phyloP scores from a whole-genome alignment of 1,139 yeast species.

The Geotrichum citri-aurantii region DNA sequence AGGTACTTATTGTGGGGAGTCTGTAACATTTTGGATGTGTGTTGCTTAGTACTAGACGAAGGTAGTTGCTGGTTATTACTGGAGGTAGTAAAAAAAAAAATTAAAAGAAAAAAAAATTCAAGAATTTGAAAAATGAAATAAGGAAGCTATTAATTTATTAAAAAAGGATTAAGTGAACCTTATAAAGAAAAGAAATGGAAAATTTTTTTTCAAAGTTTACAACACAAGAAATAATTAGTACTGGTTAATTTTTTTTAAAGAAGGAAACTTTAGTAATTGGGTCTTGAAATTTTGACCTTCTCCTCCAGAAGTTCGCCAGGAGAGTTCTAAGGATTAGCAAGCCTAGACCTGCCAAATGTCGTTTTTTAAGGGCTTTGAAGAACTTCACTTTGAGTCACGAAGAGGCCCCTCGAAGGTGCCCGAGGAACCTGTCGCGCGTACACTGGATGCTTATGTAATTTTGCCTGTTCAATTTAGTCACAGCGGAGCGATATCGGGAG shows the following conservation, averaged over 20 bases:
- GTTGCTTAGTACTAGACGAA: too few relatives aligned
- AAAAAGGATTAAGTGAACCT: neutral
- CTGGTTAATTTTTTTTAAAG: neutral
- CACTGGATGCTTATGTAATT: neutral
- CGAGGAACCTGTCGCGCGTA: neutral
- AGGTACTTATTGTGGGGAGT: constrained; percentile 78
- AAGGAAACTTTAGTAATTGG: neutral
- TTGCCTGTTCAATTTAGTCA: neutral
- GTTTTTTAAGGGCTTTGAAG: neutral
- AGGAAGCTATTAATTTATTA: too few relatives aligned
- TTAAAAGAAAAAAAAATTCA: too few relatives aligned
- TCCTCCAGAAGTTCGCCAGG: neutral
- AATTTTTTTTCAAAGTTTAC: neutral
- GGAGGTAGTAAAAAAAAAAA: too few relatives aligned
- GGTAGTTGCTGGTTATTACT: too few relatives aligned
- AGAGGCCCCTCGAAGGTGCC: neutral
- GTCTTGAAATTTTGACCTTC: neutral
- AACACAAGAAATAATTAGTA: neutral
- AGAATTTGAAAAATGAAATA: too few relatives aligned
- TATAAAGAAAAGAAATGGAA: neutral
- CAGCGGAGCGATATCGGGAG: neutral
- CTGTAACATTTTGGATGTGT: constrained; percentile 42
- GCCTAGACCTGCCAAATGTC: neutral
- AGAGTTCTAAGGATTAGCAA: neutral
- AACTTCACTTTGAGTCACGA: neutral